Base-by-base conservation (phyloP, 805 yeast genomes). In the Maudiozyma serrabonitensis region DNA sequence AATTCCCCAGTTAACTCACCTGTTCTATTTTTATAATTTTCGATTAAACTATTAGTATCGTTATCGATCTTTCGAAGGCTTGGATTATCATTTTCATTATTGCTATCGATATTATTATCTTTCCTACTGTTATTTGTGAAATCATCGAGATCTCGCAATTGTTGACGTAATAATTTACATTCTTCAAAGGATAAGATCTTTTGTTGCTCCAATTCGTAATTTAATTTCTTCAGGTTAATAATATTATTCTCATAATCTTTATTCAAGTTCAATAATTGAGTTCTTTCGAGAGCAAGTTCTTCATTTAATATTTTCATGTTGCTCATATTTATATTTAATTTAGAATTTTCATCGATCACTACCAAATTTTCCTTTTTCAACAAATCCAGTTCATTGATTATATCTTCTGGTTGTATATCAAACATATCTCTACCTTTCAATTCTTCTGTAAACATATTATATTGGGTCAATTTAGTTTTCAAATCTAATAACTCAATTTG, bases 141-240 rank as follows among this genome's bases (percentile, higher is more conserved):
- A 2, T 52, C 41, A 18, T 54, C 82, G 43, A 77, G 60, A 31
- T 73, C 73, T 48, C 79, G 75, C 46, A 84, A 60, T 62, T 80
- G 82, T 40, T 71, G 71, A 51, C 84, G 69, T 47, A 84, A 65
- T 50, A 80, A 72, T 48, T 73, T 77, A 28, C 81, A 74, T 58
- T 84, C 90, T 52, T 77, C 79, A 23, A 68, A 57, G n/a, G 81
- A 75, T 41, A 83, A 66, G 2, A 68, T 58, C 46, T 72, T 72
- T 50, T 80, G 82, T 47, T 76, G 74, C 45, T 78, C 78, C 6
- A 77, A 60, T 49, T 81, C 75, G 64, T 52, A 63, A 46, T 69
- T 70, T 6, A 71, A 48, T 49, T 60, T 68, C 21, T 61, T 59
- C 38, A 67, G 45, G 47, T 65, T 66, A 40, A 49, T 56, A 53